phyloP scores from a whole-genome alignment of 2,329 filamentous ascomycete species.

The Colletotrichum cereale region DNA sequence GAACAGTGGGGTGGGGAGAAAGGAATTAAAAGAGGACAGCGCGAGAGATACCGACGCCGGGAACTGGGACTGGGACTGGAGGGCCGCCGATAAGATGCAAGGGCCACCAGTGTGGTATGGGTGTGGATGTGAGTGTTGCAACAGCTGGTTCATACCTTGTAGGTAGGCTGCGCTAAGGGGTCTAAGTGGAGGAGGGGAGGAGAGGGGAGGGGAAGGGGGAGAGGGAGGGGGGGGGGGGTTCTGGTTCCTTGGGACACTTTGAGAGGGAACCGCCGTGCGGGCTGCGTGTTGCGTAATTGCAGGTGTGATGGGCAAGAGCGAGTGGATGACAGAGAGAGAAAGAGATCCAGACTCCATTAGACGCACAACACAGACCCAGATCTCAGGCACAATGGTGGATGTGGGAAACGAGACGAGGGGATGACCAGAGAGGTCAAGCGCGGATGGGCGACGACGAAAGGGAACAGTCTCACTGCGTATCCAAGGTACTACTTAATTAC shows the following conservation, averaged over 20 bases:
- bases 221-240: not conserved
- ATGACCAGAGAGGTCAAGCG: not conserved
- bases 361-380: conserved; percentile 28
- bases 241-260: not conserved
- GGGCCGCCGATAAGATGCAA: conserved; percentile 9
- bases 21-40: conserved; percentile 33
- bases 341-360: conserved; percentile 21
- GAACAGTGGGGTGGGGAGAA: conserved; percentile 31
- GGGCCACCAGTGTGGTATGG: not conserved
- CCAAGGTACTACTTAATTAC: too few relatives aligned
- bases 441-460: not conserved
- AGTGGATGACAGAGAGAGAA: conserved; percentile 2
- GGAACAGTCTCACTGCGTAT: not conserved
- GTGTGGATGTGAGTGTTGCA: not conserved
- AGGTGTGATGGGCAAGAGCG: not conserved
- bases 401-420: conserved; percentile 7
- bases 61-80: not conserved
- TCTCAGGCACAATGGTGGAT: not conserved
- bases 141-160: conserved; percentile 1
- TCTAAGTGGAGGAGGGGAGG: not conserved
- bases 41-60: not conserved
- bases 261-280: not conserved
- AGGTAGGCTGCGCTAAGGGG: conserved; percentile 1
- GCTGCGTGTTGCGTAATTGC: not conserved
- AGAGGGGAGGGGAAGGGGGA: not conserved